Percentiles rank a stretch among this genome's conserved stretches.
Conservation (phyloP, 2,329 filamentous ascomycete genomes). For the Pseudocercospora vitis region DNA sequence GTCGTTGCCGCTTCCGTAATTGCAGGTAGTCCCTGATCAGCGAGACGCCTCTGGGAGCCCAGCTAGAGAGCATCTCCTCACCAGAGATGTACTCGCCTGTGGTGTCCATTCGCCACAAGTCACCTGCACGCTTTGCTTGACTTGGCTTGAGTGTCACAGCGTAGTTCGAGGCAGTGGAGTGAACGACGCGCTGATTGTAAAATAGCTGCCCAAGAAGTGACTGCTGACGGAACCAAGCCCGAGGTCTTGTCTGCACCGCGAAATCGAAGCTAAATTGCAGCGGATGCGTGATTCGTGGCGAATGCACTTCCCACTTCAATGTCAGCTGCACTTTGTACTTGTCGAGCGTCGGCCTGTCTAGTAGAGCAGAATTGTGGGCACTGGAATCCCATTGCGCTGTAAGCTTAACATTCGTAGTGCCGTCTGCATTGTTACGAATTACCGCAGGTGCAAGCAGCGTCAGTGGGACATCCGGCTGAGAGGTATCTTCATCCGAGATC, state of each 20-base stretch:
- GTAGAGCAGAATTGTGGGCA: slow-evolving; percentile 82
- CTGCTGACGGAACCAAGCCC: slow-evolving; percentile 79
- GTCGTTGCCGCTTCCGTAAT: slow-evolving; percentile 69
- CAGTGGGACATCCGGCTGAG: slow-evolving; percentile 71
- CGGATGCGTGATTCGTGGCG: slow-evolving; percentile 78
- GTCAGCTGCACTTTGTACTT: slow-evolving; percentile 89
- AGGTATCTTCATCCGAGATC: slow-evolving; percentile 68
- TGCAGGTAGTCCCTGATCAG: slow-evolving; percentile 84
- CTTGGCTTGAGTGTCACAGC: slow-evolving; percentile 81
- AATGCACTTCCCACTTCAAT: slow-evolving; percentile 81
- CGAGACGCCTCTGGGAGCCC: slow-evolving; percentile 86
- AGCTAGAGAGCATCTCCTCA: slow-evolving; percentile 79
- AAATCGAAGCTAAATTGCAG: slow-evolving; percentile 84
- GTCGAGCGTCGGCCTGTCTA: slow-evolving; percentile 92
- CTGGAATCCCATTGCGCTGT: slow-evolving; percentile 97
- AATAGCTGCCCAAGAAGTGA: slow-evolving; percentile 86
- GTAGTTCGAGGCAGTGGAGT: slow-evolving; percentile 83
- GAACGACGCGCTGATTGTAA: slow-evolving; percentile 80
- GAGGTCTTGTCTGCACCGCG: slow-evolving; percentile 77
- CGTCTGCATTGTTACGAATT: slow-evolving; percentile 83
- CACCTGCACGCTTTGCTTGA: slow-evolving; percentile 85
- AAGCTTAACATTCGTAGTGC: slow-evolving; percentile 81
- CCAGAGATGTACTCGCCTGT: slow-evolving; percentile 95
- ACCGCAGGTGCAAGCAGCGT: slow-evolving; percentile 75
- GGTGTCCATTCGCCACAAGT: slow-evolving; percentile 95